phyloP scores from a whole-genome alignment of 1,284 basidiomycete species.

The Ganoderma sinense region DNA sequence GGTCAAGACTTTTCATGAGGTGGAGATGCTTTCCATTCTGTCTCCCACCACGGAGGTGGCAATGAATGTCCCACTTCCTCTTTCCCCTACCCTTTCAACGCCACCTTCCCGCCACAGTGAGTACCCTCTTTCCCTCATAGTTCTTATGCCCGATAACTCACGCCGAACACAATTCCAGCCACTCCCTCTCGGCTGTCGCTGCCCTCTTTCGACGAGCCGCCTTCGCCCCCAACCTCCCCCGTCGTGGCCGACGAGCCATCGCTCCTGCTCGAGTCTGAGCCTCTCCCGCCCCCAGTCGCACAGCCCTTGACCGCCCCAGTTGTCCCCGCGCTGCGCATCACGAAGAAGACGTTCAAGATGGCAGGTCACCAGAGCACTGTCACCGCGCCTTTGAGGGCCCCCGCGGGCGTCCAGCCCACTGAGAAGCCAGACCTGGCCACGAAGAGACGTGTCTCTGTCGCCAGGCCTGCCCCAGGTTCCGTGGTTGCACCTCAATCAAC shows the following conservation, averaged over 20 bases:
- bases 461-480: conserved; percentile 4
- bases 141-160: not conserved
- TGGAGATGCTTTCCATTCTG: conserved; percentile 1
- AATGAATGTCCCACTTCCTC: conserved; percentile 21
- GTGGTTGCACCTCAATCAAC: conserved; percentile 11
- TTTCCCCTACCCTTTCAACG: conserved; percentile 19
- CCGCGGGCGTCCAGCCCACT: not conserved
- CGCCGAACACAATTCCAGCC: conserved; percentile 3
- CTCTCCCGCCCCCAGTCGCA: conserved; percentile 24
- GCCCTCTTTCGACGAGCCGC: conserved; percentile 12
- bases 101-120: conserved; percentile 21
- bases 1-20: not conserved
- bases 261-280: conserved; percentile 26
- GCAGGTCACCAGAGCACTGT: conserved; percentile 23
- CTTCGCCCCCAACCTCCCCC: conserved; percentile 26
- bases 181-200: conserved; percentile 11
- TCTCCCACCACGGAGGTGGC: conserved; percentile 22
- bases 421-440: conserved; percentile 6
- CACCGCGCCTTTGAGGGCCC: not conserved
- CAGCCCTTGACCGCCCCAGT: conserved; percentile 32
- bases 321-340: conserved; percentile 54
- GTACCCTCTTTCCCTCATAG: not conserved
- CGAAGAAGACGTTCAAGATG: conserved; percentile 47
- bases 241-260: conserved; percentile 23
- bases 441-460: conserved; percentile 19